A percentile compares a stretch with the other conserved stretches of the same genome.
These are phyloP conservation scores for Volvariella volvacea DNA, from an alignment of 1,284 basidiomycete genomes.

Conservation along the genomic window DNA sequence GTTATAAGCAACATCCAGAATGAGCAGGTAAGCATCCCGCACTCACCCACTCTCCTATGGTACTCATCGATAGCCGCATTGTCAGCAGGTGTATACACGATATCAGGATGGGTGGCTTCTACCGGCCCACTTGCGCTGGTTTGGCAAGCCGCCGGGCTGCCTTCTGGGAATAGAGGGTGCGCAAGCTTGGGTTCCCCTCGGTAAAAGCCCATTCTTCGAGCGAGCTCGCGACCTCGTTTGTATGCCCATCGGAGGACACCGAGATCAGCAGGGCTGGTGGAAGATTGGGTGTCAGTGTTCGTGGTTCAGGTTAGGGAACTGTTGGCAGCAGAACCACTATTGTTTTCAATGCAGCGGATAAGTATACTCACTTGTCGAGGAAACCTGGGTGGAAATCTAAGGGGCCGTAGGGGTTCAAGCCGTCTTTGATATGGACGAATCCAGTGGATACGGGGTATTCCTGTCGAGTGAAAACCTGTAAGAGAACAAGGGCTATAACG, in stretches of 20 bases:
- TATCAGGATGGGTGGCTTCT: slow-evolving; percentile 33
- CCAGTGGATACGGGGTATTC: slow-evolving; percentile 34
- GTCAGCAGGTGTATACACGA: slow-evolving; percentile 50
- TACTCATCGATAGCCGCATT: slow-evolving; percentile 45
- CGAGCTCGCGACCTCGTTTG: slow-evolving; percentile 52
- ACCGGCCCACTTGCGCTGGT: slow-evolving; percentile 28
- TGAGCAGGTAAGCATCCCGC: slow-evolving; percentile 8
- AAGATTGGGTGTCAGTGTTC: neutral
- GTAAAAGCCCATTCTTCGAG: slow-evolving; percentile 48
- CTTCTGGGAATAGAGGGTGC: slow-evolving; percentile 45
- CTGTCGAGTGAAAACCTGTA: too few species aligned
- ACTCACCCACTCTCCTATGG: slow-evolving; percentile 23
- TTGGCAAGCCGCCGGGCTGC: slow-evolving; percentile 34
- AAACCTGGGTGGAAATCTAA: slow-evolving; percentile 32
- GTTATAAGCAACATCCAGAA: neutral
- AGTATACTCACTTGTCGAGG: slow-evolving; percentile 21
- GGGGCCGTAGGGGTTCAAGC: slow-evolving; percentile 24
- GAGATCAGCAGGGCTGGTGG: slow-evolving; percentile 43
- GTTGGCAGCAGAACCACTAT: too few species aligned
- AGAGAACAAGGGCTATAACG: too few species aligned
- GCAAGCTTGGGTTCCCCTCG: slow-evolving; percentile 39
- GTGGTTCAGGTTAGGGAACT: too few species aligned
- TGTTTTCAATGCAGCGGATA: too few species aligned
- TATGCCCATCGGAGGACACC: slow-evolving; percentile 47
- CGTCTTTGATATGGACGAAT: slow-evolving; percentile 35